Conservation (phyloP, 306 rosid species). For the Rosa rugosa region DNA sequence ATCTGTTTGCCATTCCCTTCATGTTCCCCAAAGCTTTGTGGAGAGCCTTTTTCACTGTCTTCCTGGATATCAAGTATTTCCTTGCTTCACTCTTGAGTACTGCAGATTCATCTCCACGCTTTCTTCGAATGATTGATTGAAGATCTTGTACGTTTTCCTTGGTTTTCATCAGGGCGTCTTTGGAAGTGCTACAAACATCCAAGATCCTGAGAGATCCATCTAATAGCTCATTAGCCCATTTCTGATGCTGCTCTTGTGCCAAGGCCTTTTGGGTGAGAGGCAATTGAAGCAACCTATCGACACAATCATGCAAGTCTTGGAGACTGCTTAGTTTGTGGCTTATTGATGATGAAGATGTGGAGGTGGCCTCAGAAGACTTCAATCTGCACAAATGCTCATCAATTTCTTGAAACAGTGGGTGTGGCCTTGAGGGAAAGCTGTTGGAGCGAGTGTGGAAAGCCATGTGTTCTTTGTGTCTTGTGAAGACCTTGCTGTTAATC, state of each 20-base stretch:
- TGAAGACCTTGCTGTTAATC: neutral
- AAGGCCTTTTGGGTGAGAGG: slow-evolving; percentile 38
- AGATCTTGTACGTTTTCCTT: slow-evolving; percentile 40
- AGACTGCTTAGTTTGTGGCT: slow-evolving; percentile 33
- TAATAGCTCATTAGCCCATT: slow-evolving; percentile 27
- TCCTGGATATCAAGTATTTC: slow-evolving; percentile 29
- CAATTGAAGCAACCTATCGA: slow-evolving; percentile 34
- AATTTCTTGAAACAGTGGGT: slow-evolving; percentile 34
- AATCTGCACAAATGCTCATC: slow-evolving; percentile 36
- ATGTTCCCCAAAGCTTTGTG: slow-evolving; percentile 15
- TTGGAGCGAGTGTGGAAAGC: slow-evolving; percentile 38
- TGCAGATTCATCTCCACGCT: slow-evolving; percentile 8
- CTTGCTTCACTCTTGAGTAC: slow-evolving; percentile 18
- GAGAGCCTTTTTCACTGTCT: slow-evolving; percentile 24
- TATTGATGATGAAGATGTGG: slow-evolving; percentile 22
- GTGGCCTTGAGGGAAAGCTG: slow-evolving; percentile 46
- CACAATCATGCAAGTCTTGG: slow-evolving; percentile 37
- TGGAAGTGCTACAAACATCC: slow-evolving; percentile 34
- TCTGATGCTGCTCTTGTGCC: slow-evolving; percentile 16
- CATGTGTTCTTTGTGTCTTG: neutral
- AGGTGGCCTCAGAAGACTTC: slow-evolving; percentile 11
- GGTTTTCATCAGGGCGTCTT: slow-evolving; percentile 27
- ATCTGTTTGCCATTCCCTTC: neutral
- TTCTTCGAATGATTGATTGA: slow-evolving; percentile 34
- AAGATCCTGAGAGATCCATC: slow-evolving; percentile 35